These are phyloP conservation scores for Coniella lustricola DNA, from an alignment of 2,329 filamentous ascomycete genomes.

Conservation along the genomic window DNA sequence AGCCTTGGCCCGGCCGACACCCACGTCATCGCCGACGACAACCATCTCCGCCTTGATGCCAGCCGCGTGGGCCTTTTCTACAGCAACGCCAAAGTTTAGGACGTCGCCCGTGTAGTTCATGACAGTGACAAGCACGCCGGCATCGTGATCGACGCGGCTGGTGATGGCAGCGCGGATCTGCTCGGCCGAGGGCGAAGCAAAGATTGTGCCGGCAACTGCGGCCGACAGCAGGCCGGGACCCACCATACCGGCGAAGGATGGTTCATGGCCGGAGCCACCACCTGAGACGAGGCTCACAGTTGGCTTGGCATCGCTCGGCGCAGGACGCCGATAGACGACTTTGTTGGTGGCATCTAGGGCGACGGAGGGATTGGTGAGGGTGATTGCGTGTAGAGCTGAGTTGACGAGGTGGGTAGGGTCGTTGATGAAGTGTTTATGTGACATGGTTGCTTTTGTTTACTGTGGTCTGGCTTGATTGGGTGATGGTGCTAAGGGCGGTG, in stretches of 20 bases:
- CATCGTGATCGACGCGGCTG: conserved; percentile 53
- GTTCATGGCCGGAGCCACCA: conserved; percentile 86
- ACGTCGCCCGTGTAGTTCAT: conserved; percentile 95
- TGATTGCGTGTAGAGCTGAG: conserved; percentile 68
- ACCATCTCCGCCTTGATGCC: conserved; percentile 80
- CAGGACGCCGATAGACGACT: conserved; percentile 68
- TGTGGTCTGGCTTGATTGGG: background rate
- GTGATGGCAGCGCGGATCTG: conserved; percentile 74
- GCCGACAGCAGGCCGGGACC: conserved; percentile 73
- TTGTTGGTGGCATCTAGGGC: conserved; percentile 75
- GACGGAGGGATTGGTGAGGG: conserved; percentile 76
- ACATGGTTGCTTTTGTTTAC: conserved; percentile 20
- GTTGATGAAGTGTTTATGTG: conserved; percentile 81
- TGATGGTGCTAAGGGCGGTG: no score
- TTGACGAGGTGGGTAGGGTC: conserved; percentile 73
- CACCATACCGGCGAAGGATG: conserved; percentile 79
- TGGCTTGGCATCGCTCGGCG: conserved; percentile 33
- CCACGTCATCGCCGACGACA: conserved; percentile 85
- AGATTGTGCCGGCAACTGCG: conserved; percentile 79
- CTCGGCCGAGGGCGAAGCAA: conserved; percentile 67
- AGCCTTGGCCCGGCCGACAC: conserved; percentile 71
- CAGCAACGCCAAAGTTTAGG: conserved; percentile 87
- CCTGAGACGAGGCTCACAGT: conserved; percentile 81
- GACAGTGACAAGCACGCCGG: conserved; percentile 79
- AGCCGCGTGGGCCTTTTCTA: conserved; percentile 80